Evolutionary conservation across 495 filamentous ascomycete species (phyloP), one percentile per base, ranked within the genome.

Genomic region (Hypoxylon subgilvum): DNA sequence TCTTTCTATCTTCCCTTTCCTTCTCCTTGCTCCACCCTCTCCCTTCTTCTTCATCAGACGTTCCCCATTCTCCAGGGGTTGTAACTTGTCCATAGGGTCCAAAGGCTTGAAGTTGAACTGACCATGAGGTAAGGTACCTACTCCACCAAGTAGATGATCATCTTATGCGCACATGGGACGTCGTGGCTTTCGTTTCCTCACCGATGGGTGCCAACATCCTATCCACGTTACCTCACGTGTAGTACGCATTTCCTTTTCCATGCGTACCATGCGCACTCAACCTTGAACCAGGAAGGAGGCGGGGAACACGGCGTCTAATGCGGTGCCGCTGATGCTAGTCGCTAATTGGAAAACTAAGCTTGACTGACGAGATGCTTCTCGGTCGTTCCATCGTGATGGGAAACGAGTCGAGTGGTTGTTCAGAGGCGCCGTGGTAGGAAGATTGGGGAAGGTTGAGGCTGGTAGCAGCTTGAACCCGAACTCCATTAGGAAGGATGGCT

Each of bases 131-230:
- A 22, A 61, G 34, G 5, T 46, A 28, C 22, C 21, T 63, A 52
- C 53, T 48, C 60, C 60, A 63, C 60, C 21, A 57, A 52, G 43
- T 31, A n/a, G n/a, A 35, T 36, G 31, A 52, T 63, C 59, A 57
- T 62, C 57, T 45, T 45, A 55, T 40, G 49, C 48, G 38, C 54
- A 51, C 61, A 49, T 49, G 25, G 28, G 48, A 55, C 44, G 50
- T 36, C 54, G 44, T 59, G 61, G 44, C 53, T 59, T 50, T 59
- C 49, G 39, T 57, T 59, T 64, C 54, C 62, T 65, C 56, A 65
- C 62, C 62, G 62, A 65, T 65, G 62, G 62, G 57, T 65, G 42
- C 57, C 52, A 49, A 46, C 62, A 61, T 61, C 34, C 30, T 47
- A 51, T 47, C 61, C 57, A 44, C 51, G 62, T 60, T 61, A 65